Evolutionary conservation across 2,329 filamentous ascomycete genomes (phyloP), one percentile per base, ranked within the genome.

Genomic region (Colletotrichum sublineola): DNA sequence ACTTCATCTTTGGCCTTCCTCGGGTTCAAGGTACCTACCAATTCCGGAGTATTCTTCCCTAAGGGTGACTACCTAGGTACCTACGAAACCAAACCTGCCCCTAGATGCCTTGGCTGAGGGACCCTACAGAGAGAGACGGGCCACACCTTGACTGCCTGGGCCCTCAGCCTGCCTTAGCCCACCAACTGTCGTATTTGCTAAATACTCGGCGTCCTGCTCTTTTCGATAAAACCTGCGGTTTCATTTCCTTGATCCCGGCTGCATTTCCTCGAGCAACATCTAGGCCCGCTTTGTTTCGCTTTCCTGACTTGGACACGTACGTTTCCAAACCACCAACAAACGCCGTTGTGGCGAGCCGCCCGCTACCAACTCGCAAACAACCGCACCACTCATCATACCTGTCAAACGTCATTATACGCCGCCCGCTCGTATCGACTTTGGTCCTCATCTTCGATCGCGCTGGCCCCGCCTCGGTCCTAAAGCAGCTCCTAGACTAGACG

Each of bases 281-380:
- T 31, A 29, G 31, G 15, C 60, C 53, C 42, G 15, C 53, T 42
- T 60, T 44, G 24, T 38, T 52, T 14, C 38, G 14, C 15, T 48
- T 40, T 8, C 52, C 42, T n/a, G 24, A 36, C 48, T 29, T 42
- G 48, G 50, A 46, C 38, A 15, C n/a, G 33, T 38, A 46, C 40
- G 18, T 20, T 63, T 63, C 58, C n/a, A 15, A 52, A 42, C 48
- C 63, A 29, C 63, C 64, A 67, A 61, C 44, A 57, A 71, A 38
- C 62, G 52, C 62, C 46, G 48, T 62, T 55, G 44, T 57, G 55
- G 68, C 68, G 68, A 71, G 63, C 48, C 68, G 68, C 68, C 63
- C 67, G 31, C 46, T 48, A 14, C 40, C 46, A 40, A 8, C 40
- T 24, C 38, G 36, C 61, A 42, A 38, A 36, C 46, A 57, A 38